Conservation (phyloP, 805 yeast genomes). For the Suhomyces xylopsoci region DNA sequence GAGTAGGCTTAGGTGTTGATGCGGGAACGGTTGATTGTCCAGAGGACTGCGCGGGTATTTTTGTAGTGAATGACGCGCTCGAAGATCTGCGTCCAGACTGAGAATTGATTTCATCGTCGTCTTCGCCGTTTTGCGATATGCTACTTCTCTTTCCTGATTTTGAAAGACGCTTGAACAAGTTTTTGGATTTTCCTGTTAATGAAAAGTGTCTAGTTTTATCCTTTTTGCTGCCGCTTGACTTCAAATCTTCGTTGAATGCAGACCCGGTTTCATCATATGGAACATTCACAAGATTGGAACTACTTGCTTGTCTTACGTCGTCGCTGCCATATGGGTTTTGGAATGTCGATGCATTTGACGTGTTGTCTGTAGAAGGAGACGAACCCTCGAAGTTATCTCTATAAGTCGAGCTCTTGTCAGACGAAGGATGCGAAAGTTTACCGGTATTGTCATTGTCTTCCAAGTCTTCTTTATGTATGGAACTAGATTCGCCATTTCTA, state of each 20-base stretch:
- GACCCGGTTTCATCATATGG: neutral
- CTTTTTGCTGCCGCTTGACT: slow-evolving; percentile 5
- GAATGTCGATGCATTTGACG: slow-evolving; percentile 3
- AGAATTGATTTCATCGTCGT: slow-evolving; percentile 1
- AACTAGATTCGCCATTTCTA: slow-evolving; percentile 11
- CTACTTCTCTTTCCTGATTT: slow-evolving; percentile 17
- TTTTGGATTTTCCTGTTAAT: slow-evolving; percentile 26
- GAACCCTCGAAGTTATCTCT: slow-evolving; percentile 5
- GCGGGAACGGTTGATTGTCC: neutral
- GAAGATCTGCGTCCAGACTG: neutral
- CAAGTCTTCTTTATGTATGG: neutral
- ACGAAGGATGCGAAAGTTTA: slow-evolving; percentile 3
- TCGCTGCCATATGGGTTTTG: slow-evolving; percentile 1
- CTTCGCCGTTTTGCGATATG: neutral
- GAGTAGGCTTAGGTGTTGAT: neutral
- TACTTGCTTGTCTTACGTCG: neutral
- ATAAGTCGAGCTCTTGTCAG: slow-evolving; percentile 5
- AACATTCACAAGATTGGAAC: slow-evolving; percentile 2
- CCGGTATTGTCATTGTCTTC: neutral
- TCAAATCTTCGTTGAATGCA: neutral
- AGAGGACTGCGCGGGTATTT: neutral
- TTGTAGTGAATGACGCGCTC: neutral
- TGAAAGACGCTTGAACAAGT: slow-evolving; percentile 34
- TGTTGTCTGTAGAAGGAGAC: slow-evolving; percentile 5
- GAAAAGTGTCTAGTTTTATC: slow-evolving; percentile 25